Conservation (phyloP, 306 rosid genomes). For the Castanopsis chinensis region DNA sequence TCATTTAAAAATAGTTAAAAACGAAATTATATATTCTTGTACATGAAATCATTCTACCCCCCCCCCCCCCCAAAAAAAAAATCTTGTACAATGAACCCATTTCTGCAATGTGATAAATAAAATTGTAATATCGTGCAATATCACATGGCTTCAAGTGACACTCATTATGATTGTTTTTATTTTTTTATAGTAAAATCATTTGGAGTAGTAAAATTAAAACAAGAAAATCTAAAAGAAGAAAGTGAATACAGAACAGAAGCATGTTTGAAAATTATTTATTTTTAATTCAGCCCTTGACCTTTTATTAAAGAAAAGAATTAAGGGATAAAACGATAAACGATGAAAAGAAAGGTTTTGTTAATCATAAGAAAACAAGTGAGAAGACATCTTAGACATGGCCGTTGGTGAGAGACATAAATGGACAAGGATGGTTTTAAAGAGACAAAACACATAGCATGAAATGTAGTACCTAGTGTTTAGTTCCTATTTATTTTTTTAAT, state of each 20-base stretch:
- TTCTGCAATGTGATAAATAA: neutral
- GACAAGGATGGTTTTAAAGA: conserved; percentile 59
- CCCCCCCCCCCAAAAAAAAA: too few species aligned
- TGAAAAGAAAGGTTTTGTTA: neutral
- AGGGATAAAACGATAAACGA: neutral
- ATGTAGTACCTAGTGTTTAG: conserved; percentile 38
- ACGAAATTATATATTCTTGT: too few species aligned
- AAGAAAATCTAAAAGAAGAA: too few species aligned
- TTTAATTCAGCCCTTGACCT: neutral
- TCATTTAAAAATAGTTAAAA: neutral
- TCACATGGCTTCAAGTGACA: neutral
- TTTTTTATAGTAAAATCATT: neutral
- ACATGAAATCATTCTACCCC: too few species aligned
- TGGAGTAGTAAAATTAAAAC: too few species aligned
- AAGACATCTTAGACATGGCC: conserved; percentile 27
- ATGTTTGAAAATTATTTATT: too few species aligned
- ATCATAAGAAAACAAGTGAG: conserved; percentile 17
- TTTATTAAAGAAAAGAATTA: neutral
- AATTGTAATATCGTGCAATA: neutral
- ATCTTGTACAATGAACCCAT: neutral
- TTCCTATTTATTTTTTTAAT: conserved; percentile 31
- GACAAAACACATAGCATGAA: conserved; percentile 67
- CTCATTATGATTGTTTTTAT: neutral
- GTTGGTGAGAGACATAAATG: conserved; percentile 53
- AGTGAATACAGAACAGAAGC: too few species aligned